Percentiles rank a stretch among this genome's conserved stretches.
Evolutionary conservation across 495 filamentous ascomycete species (phyloP).

Genomic region (Ascobolus immersus): DNA sequence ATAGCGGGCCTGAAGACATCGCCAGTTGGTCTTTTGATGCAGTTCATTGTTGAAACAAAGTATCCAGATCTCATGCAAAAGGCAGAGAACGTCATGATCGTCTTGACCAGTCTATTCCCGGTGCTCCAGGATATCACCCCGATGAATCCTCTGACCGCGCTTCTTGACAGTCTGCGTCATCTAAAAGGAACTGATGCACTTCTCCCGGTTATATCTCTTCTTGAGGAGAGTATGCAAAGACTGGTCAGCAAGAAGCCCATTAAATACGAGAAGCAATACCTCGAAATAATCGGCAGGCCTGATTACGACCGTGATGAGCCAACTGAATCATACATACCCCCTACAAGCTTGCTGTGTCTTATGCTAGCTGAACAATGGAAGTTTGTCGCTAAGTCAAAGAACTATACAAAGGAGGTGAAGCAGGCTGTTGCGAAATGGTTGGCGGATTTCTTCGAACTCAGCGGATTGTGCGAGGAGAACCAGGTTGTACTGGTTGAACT

Average conservation of each 20-base stretch:
- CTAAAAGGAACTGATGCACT: conserved; percentile 4
- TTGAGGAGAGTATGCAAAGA: conserved; percentile 11
- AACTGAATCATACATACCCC: background rate
- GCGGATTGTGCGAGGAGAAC: conserved; percentile 12
- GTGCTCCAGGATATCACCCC: conserved; percentile 11
- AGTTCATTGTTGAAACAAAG: background rate
- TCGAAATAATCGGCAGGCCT: conserved; percentile 6
- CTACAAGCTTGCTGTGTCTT: conserved; percentile 13
- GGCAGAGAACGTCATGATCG: background rate
- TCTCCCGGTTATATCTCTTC: conserved; percentile 7
- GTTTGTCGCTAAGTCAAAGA: conserved; percentile 10
- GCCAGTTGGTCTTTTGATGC: background rate
- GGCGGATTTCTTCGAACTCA: conserved; percentile 11
- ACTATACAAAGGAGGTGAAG: conserved; percentile 4
- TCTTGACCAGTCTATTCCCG: conserved; percentile 9
- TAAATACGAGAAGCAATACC: conserved; percentile 14
- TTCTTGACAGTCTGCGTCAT: conserved; percentile 13
- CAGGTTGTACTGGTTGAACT: conserved; percentile 8
- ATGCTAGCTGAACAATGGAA: conserved; percentile 13
- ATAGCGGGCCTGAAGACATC: background rate
- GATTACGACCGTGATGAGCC: background rate
- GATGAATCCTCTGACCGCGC: conserved; percentile 11
- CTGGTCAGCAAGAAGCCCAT: conserved; percentile 13
- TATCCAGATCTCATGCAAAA: background rate
- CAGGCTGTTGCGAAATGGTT: conserved; percentile 8